A percentile compares a stretch with the other conserved stretches of the same genome.
Evolutionary conservation across 169 alveolate species (phyloP).

Genomic region (Blepharisma undulans): DNA sequence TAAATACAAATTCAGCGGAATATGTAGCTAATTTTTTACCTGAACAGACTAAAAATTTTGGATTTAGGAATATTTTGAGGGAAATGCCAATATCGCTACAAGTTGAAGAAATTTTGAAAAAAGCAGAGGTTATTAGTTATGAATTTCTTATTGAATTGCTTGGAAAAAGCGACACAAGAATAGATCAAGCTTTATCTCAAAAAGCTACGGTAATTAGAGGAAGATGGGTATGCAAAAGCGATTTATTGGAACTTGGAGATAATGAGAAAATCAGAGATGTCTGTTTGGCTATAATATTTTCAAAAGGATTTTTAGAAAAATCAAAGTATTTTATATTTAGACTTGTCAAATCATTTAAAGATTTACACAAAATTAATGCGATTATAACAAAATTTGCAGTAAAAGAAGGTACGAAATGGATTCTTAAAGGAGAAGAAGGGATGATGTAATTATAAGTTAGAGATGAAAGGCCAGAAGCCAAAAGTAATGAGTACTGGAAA

Average conservation of each 20-base stretch:
- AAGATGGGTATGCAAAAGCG: constrained; percentile 10
- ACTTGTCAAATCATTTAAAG: background rate
- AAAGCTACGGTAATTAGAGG: background rate
- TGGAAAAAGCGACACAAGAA: background rate
- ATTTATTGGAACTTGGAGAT: background rate
- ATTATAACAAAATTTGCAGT: background rate
- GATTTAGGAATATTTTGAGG: background rate
- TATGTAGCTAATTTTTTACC: background rate
- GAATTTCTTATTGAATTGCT: background rate
- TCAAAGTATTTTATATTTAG: background rate
- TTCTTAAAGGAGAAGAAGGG: constrained; percentile 15
- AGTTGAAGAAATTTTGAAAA: background rate
- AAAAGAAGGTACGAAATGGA: background rate
- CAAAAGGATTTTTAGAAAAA: background rate
- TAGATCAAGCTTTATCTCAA: background rate
- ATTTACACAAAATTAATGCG: background rate
- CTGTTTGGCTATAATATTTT: background rate
- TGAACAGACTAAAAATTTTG: background rate
- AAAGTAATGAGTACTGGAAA: constrained; percentile 3
- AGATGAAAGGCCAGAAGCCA: background rate
- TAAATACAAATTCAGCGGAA: background rate
- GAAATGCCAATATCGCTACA: background rate
- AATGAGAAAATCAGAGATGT: background rate
- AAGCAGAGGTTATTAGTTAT: background rate
- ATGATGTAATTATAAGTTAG: background rate